Evolutionary conservation across 2,329 filamentous ascomycete genomes (phyloP).

Genomic region (Clonostachys rhizophaga): DNA sequence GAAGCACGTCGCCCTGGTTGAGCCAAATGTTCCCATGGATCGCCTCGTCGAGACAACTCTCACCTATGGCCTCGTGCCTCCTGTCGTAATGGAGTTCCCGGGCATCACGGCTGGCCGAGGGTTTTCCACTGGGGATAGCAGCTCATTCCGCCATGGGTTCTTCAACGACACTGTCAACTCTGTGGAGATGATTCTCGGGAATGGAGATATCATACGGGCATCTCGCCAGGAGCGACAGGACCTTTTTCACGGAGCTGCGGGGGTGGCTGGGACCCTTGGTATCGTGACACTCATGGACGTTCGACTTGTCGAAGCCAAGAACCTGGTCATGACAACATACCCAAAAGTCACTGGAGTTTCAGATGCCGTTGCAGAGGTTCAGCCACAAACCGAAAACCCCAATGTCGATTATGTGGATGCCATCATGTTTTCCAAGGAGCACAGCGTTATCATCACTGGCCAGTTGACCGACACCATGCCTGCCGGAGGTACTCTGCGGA

Average conservation of each 20-base stretch:
- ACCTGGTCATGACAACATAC: conserved; percentile 53
- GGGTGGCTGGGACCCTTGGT: conserved; percentile 55
- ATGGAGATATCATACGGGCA: conserved; percentile 47
- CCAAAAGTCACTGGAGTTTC: conserved; percentile 31
- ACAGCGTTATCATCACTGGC: conserved; percentile 50
- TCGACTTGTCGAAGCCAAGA: conserved; percentile 45
- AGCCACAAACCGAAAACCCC: conserved; percentile 5
- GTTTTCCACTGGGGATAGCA: conserved; percentile 65
- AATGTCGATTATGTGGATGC: conserved; percentile 56
- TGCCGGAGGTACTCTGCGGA: conserved; percentile 6
- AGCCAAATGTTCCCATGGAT: conserved; percentile 69
- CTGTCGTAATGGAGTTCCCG: conserved; percentile 68
- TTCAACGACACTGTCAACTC: conserved; percentile 58
- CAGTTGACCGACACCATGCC: conserved; percentile 22
- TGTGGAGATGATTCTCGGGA: conserved; percentile 59
- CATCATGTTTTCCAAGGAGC: conserved; percentile 43
- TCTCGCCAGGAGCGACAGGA: conserved; percentile 42
- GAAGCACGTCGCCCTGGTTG: conserved; percentile 34
- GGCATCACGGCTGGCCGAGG: conserved; percentile 68
- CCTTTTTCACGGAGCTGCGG: conserved; percentile 54
- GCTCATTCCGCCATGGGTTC: conserved; percentile 61
- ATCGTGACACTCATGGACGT: conserved; percentile 57
- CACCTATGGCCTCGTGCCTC: conserved; percentile 50
- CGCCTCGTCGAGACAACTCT: conserved; percentile 53
- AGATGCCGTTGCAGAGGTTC: conserved; percentile 35